These are phyloP conservation scores for Candida parachauliodes DNA, from an alignment of 805 yeast species.

Conservation along the genomic window DNA sequence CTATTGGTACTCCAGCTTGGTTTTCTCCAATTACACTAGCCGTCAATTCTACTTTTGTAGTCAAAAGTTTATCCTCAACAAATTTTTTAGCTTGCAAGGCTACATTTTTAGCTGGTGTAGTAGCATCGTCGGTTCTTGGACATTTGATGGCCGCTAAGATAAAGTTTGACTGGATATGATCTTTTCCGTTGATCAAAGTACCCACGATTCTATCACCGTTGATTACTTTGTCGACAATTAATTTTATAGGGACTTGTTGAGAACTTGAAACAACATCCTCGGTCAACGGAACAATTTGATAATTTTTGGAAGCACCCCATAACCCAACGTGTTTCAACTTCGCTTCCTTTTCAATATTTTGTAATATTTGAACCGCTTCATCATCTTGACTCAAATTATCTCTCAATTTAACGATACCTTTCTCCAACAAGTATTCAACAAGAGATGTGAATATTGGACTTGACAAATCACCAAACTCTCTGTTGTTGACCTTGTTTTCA, in stretches of 20 bases:
- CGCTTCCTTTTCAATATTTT: slow-evolving; percentile 48
- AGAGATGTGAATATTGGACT: slow-evolving; percentile 62
- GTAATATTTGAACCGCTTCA: slow-evolving; percentile 37
- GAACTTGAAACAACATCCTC: slow-evolving; percentile 34
- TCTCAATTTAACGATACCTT: slow-evolving; percentile 62
- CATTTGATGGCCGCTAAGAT: slow-evolving; percentile 70
- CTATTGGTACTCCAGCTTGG: slow-evolving; percentile 59
- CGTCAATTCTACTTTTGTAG: slow-evolving; percentile 50
- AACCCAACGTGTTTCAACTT: slow-evolving; percentile 48
- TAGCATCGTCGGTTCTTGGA: slow-evolving; percentile 60
- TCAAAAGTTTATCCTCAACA: slow-evolving; percentile 61
- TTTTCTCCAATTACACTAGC: slow-evolving; percentile 58
- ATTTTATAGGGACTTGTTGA: slow-evolving; percentile 36
- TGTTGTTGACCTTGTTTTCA: slow-evolving; percentile 50
- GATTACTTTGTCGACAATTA: slow-evolving; percentile 72
- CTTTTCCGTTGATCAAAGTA: slow-evolving; percentile 47
- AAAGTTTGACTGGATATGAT: slow-evolving; percentile 57
- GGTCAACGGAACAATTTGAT: slow-evolving; percentile 24
- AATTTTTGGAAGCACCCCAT: slow-evolving; percentile 37
- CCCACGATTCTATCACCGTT: slow-evolving; percentile 75
- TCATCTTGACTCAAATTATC: slow-evolving; percentile 44
- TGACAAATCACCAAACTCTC: slow-evolving; percentile 70
- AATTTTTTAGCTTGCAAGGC: slow-evolving; percentile 65
- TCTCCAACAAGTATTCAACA: slow-evolving; percentile 49
- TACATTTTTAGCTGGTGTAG: slow-evolving; percentile 46